Conservation (phyloP, 2,329 filamentous ascomycete species). For the Colletotrichum sp. region DNA sequence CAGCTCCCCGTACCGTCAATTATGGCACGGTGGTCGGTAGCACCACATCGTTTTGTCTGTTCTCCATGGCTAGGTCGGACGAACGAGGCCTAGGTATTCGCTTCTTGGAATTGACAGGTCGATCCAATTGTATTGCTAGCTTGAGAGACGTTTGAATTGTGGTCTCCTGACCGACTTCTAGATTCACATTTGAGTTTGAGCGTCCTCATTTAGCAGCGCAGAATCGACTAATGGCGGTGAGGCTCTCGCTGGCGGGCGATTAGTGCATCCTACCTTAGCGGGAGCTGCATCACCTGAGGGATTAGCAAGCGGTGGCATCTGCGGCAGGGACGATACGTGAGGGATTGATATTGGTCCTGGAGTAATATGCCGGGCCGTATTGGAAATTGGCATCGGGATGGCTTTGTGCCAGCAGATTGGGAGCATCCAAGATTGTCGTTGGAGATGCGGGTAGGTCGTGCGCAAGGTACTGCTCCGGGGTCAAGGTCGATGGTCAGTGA, state of each 20-base stretch:
- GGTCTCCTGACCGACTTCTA: constrained; percentile 10
- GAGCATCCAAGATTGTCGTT: neutral
- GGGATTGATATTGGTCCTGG: neutral
- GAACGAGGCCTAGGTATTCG: neutral
- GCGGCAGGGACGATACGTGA: neutral
- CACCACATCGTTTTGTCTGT: neutral
- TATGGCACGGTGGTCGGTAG: neutral
- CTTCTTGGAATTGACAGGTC: neutral
- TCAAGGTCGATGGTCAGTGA: neutral
- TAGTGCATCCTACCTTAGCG: constrained; percentile 9
- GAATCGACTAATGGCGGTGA: constrained; percentile 17
- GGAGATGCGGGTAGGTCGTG: neutral
- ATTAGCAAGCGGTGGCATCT: constrained; percentile 5
- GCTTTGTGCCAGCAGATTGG: neutral
- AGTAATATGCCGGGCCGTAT: constrained; percentile 3
- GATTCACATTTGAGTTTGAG: neutral
- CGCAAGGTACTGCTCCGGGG: neutral
- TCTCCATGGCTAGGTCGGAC: neutral
- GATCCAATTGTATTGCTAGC: neutral
- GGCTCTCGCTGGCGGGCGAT: constrained; percentile 8
- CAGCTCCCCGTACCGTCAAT: neutral
- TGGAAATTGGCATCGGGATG: constrained; percentile 3
- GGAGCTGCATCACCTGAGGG: constrained; percentile 15
- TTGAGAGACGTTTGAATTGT: neutral
- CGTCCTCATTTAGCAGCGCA: neutral